Evolutionary conservation across 768 basidiomycete species (phyloP).

Genomic region (Phanerochaete sordida): DNA sequence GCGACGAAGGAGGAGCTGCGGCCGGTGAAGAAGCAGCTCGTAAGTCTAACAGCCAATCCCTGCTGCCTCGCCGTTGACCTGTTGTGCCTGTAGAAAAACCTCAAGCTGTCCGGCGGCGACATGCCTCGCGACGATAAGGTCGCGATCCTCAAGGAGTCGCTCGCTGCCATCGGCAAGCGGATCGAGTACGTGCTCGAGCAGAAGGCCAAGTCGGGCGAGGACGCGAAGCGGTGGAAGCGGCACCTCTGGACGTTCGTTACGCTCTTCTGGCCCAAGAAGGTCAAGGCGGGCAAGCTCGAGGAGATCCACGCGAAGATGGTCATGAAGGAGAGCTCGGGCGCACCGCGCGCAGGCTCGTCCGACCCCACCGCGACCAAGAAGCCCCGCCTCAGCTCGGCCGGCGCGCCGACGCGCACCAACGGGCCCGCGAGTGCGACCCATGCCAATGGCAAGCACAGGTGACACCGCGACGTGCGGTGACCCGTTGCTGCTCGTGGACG

Average conservation of each 20-base stretch:
- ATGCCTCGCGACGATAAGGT: conserved; percentile 97
- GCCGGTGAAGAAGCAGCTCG: conserved; percentile 95
- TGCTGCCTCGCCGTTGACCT: not conserved
- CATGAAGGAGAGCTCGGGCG: conserved; percentile 52
- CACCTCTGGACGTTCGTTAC: conserved; percentile 99
- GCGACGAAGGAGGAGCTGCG: conserved; percentile 92
- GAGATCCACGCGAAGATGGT: conserved; percentile 97
- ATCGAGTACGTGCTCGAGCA: conserved; percentile 80
- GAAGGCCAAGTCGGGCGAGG: conserved; percentile 77
- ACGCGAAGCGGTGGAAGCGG: conserved; percentile 82
- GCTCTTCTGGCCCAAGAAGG: conserved; percentile 96
- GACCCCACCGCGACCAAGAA: conserved; percentile 25
- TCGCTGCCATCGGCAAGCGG: conserved; percentile 88
- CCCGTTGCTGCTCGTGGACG: not conserved
- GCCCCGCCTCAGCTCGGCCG: conserved; percentile 21
- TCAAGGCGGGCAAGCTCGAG: conserved; percentile 88
- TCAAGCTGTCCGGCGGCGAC: conserved; percentile 90
- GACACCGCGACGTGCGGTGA: not conserved
- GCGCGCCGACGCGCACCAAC: not conserved
- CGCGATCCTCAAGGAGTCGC: conserved; percentile 90
- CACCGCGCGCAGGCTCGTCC: conserved; percentile 23
- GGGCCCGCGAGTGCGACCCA: conserved; percentile 1
- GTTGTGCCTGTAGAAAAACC: conserved; percentile 66
- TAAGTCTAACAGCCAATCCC: conserved; percentile 37
- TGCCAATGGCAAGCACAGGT: conserved; percentile 8